A percentile compares a stretch with the other conserved stretches of the same genome.
These are phyloP conservation scores for Berberis thunbergii DNA, from an alignment of 164 flowering plant species.

Conservation along the genomic window DNA sequence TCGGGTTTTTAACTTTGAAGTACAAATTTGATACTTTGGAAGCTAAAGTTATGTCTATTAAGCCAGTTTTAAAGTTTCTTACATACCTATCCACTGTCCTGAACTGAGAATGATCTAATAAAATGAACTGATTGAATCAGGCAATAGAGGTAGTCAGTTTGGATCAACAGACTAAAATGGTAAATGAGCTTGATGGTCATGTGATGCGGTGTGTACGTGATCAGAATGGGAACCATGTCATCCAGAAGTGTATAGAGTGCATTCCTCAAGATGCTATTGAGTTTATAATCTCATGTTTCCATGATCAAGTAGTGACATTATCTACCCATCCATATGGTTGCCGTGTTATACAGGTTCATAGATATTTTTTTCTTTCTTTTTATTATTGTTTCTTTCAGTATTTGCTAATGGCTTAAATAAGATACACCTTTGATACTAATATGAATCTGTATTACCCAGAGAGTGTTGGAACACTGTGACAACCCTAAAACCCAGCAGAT, in stretches of 20 bases:
- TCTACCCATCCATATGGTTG: constrained; percentile 98
- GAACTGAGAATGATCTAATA: neutral
- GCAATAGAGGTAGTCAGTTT: constrained; percentile 96
- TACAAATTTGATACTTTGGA: no score
- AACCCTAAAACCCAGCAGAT: constrained; percentile 66
- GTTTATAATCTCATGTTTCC: constrained; percentile 73
- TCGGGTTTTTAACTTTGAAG: no score
- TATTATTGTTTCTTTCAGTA: neutral
- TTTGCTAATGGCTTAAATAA: neutral
- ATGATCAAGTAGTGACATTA: constrained; percentile 81
- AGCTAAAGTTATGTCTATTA: no score
- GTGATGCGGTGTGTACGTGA: constrained; percentile 95
- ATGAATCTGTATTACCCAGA: constrained; percentile 26
- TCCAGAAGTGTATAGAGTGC: constrained; percentile 97
- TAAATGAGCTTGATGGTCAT: constrained; percentile 85
- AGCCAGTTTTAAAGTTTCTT: no score
- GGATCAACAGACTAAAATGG: constrained; percentile 92
- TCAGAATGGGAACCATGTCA: constrained; percentile 98
- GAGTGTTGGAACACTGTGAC: constrained; percentile 81
- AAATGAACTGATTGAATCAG: constrained; percentile 22
- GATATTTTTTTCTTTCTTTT: neutral
- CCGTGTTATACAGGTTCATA: constrained; percentile 87
- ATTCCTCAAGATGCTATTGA: constrained; percentile 88
- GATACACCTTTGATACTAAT: constrained; percentile 2
- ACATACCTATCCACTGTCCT: neutral